Evolutionary conservation across 306 rosid species (phyloP).

Genomic region (Quercus parvula): DNA sequence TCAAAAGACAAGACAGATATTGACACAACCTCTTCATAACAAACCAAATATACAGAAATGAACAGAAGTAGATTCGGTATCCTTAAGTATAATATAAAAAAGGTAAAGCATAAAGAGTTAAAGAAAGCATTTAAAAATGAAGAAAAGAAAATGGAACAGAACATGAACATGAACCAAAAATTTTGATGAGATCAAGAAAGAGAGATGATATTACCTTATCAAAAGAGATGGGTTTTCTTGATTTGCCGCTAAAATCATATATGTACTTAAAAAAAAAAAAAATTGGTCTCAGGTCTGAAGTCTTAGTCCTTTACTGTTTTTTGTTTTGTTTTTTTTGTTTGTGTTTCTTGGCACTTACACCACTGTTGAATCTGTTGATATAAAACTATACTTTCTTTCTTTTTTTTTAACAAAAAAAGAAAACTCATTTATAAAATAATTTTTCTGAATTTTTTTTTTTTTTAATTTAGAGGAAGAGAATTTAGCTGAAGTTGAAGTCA

Average conservation of each 20-base stretch:
- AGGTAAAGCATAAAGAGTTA: background rate
- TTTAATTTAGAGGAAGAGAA: too few relatives aligned
- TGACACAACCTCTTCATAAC: background rate
- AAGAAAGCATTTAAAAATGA: background rate
- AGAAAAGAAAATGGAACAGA: background rate
- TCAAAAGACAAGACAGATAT: background rate
- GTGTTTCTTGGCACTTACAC: conserved; percentile 19
- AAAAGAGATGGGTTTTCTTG: conserved; percentile 8
- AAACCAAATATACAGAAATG: background rate
- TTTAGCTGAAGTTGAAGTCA: too few relatives aligned
- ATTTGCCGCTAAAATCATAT: background rate
- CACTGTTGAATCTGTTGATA: background rate
- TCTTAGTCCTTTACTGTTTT: too few relatives aligned
- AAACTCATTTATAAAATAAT: too few relatives aligned
- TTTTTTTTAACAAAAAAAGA: too few relatives aligned
- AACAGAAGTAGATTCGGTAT: background rate
- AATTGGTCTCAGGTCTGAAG: too few relatives aligned
- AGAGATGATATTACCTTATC: conserved; percentile 3
- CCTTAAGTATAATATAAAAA: background rate
- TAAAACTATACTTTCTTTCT: too few relatives aligned
- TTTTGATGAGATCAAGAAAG: background rate
- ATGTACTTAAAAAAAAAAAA: too few relatives aligned
- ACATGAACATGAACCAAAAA: background rate
- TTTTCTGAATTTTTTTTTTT: too few relatives aligned
- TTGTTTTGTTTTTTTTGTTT: background rate